phyloP scores from a whole-genome alignment of 768 basidiomycete genomes.

The Fistulinella prunicolor region DNA sequence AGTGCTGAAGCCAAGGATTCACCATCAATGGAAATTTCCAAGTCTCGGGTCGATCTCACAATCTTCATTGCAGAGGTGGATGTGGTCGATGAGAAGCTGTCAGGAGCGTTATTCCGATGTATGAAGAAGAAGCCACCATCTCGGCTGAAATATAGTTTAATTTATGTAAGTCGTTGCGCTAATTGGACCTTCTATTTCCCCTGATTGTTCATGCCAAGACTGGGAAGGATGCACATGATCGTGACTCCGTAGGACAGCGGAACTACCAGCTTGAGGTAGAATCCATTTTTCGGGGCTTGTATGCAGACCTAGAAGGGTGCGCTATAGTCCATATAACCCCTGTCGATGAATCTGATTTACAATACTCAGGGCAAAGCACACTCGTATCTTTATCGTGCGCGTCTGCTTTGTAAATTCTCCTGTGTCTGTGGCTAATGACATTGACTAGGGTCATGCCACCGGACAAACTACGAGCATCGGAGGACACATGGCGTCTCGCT shows the following conservation, averaged over 20 bases:
- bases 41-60: constrained; percentile 14
- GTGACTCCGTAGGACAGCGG: constrained; percentile 39
- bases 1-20: not conserved
- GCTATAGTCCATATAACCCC: constrained; percentile 11
- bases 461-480: constrained; percentile 15
- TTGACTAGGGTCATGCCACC: constrained; percentile 9
- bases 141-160: constrained; percentile 72
- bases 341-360: not conserved
- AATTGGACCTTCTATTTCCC: not conserved
- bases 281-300: constrained; percentile 74
- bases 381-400: constrained; percentile 13
- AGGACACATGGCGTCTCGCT: constrained; percentile 17
- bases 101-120: constrained; percentile 75
- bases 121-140: constrained; percentile 93
- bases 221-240: constrained; percentile 76
- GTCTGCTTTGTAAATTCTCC: not conserved
- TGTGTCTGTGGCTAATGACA: not conserved
- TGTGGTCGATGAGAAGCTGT: constrained; percentile 65
- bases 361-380: constrained; percentile 9
- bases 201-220: constrained; percentile 46
- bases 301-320: constrained; percentile 83
- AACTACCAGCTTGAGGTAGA: not conserved
- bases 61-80: constrained; percentile 43
- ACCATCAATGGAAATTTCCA: not conserved
- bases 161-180: constrained; percentile 47